A percentile compares a stretch with the other conserved stretches of the same genome.
phyloP scores from a whole-genome alignment of 306 rosid species.

The Hippophae tibetana region DNA sequence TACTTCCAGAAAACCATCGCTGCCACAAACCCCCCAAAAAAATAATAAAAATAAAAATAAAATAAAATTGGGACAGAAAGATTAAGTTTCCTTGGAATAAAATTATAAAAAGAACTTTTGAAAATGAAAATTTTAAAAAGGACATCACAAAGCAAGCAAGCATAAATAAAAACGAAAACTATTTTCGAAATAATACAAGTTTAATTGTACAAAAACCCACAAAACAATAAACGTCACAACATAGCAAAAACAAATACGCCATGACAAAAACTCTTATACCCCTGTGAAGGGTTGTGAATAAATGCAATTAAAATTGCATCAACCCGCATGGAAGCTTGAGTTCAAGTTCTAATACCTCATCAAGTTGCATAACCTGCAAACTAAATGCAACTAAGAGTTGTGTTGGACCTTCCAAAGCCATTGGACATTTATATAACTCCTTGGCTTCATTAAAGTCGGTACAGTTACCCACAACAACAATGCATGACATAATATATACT shows the following conservation, averaged over 20 bases:
- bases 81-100: not conserved
- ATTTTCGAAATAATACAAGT: not conserved
- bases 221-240: not conserved
- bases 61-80: not conserved
- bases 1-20: conserved; percentile 58
- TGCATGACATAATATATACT: conserved; percentile 7
- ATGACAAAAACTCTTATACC: too few relatives aligned
- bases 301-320: not conserved
- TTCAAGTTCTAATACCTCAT: conserved; percentile 21
- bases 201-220: not conserved
- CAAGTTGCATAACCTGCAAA: conserved; percentile 13
- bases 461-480: conserved; percentile 6
- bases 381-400: conserved; percentile 5
- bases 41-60: too few relatives aligned
- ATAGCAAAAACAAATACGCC: not conserved
- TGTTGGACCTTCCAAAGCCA: conserved; percentile 14
- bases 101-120: not conserved
- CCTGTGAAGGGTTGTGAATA: too few relatives aligned
- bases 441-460: conserved; percentile 9
- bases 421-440: conserved; percentile 12
- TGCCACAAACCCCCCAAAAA: conserved; percentile 19
- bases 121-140: not conserved
- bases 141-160: not conserved
- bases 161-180: not conserved
- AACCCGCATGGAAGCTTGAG: conserved; percentile 1